Percentiles rank a stretch among this genome's conserved stretches.
These are phyloP conservation scores for Curvularia spicifera DNA, from an alignment of 2,329 filamentous ascomycete genomes.

Conservation along the genomic window DNA sequence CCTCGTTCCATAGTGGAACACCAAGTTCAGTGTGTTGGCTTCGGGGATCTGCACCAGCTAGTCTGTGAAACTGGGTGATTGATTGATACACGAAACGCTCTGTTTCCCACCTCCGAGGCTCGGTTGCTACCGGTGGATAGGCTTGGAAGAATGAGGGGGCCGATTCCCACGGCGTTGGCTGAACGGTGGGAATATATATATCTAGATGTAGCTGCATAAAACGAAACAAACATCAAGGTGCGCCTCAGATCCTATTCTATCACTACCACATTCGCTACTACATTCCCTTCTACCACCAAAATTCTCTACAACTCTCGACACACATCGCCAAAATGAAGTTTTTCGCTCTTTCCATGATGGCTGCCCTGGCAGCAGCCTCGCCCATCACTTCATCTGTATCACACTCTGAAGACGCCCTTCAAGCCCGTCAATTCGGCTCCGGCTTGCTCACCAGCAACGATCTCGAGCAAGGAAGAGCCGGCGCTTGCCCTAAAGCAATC, in stretches of 20 bases:
- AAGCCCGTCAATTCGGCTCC: slow-evolving; percentile 24
- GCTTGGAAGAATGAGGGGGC: neutral
- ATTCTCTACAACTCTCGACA: neutral
- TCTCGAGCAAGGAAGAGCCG: slow-evolving; percentile 28
- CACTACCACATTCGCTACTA: neutral
- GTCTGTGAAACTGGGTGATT: neutral
- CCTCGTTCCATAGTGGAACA: neutral
- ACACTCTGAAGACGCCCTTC: slow-evolving; percentile 15
- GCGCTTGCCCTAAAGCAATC: slow-evolving; percentile 34
- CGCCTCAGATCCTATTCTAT: neutral
- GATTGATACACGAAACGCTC: neutral
- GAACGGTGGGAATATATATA: neutral
- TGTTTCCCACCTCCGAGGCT: slow-evolving; percentile 5
- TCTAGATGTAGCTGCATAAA: neutral
- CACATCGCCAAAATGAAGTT: slow-evolving; percentile 30
- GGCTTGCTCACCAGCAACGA: slow-evolving; percentile 25
- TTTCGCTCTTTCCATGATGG: slow-evolving; percentile 22
- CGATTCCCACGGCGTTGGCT: neutral
- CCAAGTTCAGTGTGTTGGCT: neutral
- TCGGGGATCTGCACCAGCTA: slow-evolving; percentile 1
- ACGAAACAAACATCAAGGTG: slow-evolving; percentile 5
- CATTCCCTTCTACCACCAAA: neutral
- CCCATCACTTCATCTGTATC: slow-evolving; percentile 20
- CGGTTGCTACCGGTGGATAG: neutral
- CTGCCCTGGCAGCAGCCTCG: slow-evolving; percentile 19